Percentiles rank a stretch among this genome's conserved stretches.
Conservation (phyloP, 2,329 filamentous ascomycete genomes). For the Dryadomyces sulphureus region DNA sequence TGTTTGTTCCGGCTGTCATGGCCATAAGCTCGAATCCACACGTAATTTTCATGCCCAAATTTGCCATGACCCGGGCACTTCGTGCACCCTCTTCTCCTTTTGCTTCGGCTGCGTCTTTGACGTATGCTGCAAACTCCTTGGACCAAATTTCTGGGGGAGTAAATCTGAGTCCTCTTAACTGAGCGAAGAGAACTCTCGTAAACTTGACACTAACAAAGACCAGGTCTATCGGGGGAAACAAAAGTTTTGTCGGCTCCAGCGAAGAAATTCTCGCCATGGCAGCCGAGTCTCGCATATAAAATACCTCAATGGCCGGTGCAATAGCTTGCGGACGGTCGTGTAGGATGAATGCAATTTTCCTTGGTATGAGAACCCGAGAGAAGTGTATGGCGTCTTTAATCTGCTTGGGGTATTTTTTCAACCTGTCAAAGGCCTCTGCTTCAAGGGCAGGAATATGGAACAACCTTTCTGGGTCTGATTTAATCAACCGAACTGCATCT, state of each 20-base stretch:
- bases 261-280: slow-evolving; percentile 54
- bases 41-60: slow-evolving; percentile 77
- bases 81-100: slow-evolving; percentile 7
- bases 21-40: slow-evolving; percentile 86
- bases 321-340: slow-evolving; percentile 62
- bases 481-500: slow-evolving; percentile 50
- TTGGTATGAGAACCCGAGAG: slow-evolving; percentile 57
- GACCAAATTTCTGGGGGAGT: slow-evolving; percentile 42
- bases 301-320: slow-evolving; percentile 73
- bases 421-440: slow-evolving; percentile 77
- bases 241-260: slow-evolving; percentile 8
- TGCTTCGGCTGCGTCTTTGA: slow-evolving; percentile 12
- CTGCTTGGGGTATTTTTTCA: slow-evolving; percentile 68
- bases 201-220: slow-evolving; percentile 69
- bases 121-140: slow-evolving; percentile 16
- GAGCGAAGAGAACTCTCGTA: slow-evolving; percentile 80
- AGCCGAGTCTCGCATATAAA: slow-evolving; percentile 79
- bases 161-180: slow-evolving; percentile 77
- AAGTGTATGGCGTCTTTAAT: slow-evolving; percentile 65
- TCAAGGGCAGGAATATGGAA: slow-evolving; percentile 64
- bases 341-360: slow-evolving; percentile 67
- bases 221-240: slow-evolving; percentile 64
- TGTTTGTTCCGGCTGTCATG: slow-evolving; percentile 48
- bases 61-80: slow-evolving; percentile 26
- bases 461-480: slow-evolving; percentile 38